Evolutionary conservation across 306 rosid species (phyloP).

Genomic region (Arachis hypogaea): DNA sequence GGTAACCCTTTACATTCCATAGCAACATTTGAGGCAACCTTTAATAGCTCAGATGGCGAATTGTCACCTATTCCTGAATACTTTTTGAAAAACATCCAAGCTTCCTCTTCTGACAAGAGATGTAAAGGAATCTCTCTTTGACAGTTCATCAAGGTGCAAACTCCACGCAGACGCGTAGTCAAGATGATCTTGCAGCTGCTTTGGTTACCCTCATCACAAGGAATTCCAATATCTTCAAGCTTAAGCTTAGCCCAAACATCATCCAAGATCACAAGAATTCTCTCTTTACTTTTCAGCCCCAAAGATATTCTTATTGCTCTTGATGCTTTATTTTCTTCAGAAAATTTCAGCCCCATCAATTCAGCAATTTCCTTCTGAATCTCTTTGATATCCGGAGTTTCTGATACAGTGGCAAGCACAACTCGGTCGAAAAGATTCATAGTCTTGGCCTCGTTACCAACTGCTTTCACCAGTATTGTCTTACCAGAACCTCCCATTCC

Average conservation of each 20-base stretch:
- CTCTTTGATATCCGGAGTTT: neutral
- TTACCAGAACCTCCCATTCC: constrained; percentile 36
- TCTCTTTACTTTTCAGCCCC: neutral
- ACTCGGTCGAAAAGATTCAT: neutral
- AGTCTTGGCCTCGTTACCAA: constrained; percentile 2
- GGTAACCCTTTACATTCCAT: constrained; percentile 37
- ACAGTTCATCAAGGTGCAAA: constrained; percentile 27
- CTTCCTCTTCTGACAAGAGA: constrained; percentile 7
- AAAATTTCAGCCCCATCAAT: neutral
- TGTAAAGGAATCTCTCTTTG: constrained; percentile 4
- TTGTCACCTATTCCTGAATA: neutral
- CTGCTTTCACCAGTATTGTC: constrained; percentile 30
- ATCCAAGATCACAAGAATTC: constrained; percentile 23
- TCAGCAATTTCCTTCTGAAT: constrained; percentile 40
- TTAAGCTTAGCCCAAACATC: constrained; percentile 25
- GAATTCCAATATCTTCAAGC: constrained; percentile 33
- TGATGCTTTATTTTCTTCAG: neutral
- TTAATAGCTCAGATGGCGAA: neutral
- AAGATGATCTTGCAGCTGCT: constrained; percentile 26
- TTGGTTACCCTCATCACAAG: neutral
- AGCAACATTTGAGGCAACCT: neutral
- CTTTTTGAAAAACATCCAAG: constrained; percentile 25
- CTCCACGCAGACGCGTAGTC: neutral
- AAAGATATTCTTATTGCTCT: constrained; percentile 14
- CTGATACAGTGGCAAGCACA: constrained; percentile 18